A percentile compares a stretch with the other conserved stretches of the same genome.
These are phyloP conservation scores for Sanghuangporus sanghuang DNA, from an alignment of 1,284 basidiomycete genomes.

Conservation along the genomic window DNA sequence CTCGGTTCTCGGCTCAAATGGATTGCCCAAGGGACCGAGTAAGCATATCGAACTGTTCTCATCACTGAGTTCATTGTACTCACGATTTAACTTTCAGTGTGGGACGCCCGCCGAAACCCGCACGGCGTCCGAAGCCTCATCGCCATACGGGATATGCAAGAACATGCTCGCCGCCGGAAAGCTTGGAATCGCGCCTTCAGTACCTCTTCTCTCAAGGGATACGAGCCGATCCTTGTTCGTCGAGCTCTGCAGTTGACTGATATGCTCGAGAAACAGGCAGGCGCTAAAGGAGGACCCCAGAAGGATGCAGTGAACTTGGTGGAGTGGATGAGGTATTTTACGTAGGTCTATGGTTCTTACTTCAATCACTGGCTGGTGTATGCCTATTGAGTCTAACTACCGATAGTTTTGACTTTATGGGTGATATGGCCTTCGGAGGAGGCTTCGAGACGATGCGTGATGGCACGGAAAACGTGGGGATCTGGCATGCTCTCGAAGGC, in stretches of 20 bases:
- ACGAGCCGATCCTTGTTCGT: slow-evolving; percentile 30
- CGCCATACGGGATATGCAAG: slow-evolving; percentile 29
- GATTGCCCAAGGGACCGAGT: slow-evolving; percentile 32
- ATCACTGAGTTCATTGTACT: neutral
- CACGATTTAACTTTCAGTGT: neutral
- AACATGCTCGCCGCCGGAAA: slow-evolving; percentile 34
- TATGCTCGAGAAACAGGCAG: slow-evolving; percentile 21
- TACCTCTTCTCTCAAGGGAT: slow-evolving; percentile 33
- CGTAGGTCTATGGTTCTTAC: neutral
- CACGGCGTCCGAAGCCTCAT: slow-evolving; percentile 1
- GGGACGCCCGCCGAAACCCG: slow-evolving; percentile 15
- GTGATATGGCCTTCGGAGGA: slow-evolving; percentile 31
- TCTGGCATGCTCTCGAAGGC: slow-evolving; percentile 19
- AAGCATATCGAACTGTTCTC: neutral
- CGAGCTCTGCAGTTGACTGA: slow-evolving; percentile 33
- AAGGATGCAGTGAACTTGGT: slow-evolving; percentile 27
- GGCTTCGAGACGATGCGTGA: slow-evolving; percentile 27
- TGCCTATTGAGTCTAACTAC: neutral
- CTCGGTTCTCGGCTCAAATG: slow-evolving; percentile 26
- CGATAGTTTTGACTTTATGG: slow-evolving; percentile 34
- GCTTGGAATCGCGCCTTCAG: slow-evolving; percentile 40
- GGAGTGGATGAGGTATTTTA: slow-evolving; percentile 32
- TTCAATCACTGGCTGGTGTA: neutral
- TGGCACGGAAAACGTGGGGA: slow-evolving; percentile 20
- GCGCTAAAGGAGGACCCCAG: slow-evolving; percentile 2